phyloP scores from a whole-genome alignment of 371 early-diverging fungal genomes.

The Chytridium lagenaria region DNA sequence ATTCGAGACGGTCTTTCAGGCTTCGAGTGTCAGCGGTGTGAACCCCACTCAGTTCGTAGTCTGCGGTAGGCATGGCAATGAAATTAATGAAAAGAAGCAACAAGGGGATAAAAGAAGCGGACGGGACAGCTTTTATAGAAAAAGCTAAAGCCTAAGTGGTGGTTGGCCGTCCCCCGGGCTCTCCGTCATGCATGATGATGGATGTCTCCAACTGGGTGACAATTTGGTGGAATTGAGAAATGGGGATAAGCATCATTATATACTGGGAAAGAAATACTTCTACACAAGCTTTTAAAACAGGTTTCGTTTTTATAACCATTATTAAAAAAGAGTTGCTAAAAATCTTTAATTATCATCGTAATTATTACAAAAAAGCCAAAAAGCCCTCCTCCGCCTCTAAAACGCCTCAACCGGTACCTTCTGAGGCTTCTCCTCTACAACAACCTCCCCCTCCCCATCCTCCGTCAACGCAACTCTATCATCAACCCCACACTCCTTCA shows the following conservation, averaged over 20 bases:
- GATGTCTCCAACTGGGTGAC: no score
- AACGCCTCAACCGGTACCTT: background rate
- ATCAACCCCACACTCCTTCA: background rate
- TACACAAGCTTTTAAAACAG: no score
- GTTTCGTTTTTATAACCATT: no score
- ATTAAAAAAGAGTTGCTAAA: no score
- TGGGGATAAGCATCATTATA: no score
- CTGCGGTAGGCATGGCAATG: background rate
- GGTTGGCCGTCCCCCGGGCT: no score
- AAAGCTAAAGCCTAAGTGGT: no score
- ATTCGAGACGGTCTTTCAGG: background rate
- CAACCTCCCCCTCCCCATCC: background rate
- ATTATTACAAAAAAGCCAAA: no score
- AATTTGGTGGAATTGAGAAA: no score
- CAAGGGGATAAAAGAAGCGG: background rate
- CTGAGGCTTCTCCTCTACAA: background rate
- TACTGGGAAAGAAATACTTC: no score
- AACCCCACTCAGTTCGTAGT: constrained; percentile 15
- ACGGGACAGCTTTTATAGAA: background rate
- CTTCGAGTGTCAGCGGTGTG: background rate
- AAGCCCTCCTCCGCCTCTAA: constrained; percentile 17
- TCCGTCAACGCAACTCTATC: constrained; percentile 1
- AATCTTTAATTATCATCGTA: no score
- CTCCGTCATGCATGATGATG: no score
- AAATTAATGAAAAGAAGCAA: background rate